A percentile compares a stretch with the other conserved stretches of the same genome.
These are phyloP conservation scores for Solanum megistacrolobum DNA, from an alignment of 257 asterid genomes.

Conservation along the genomic window DNA sequence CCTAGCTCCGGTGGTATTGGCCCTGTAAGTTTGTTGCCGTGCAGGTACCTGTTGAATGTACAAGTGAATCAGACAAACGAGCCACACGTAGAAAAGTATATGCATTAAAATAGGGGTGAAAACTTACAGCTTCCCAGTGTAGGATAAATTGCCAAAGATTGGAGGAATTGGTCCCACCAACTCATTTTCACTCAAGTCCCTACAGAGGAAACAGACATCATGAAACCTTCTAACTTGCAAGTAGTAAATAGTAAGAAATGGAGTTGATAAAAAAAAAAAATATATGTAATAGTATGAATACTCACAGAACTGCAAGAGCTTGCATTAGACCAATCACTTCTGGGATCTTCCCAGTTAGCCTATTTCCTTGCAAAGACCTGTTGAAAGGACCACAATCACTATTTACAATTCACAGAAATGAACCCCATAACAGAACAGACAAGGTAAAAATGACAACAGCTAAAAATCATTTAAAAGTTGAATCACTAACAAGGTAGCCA, in stretches of 20 bases:
- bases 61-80: neutral
- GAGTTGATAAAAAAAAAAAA: neutral
- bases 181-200: conserved; percentile 94
- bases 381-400: neutral
- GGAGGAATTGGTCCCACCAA: conserved; percentile 82
- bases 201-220: conserved; percentile 11
- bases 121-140: conserved; percentile 94
- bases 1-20: conserved; percentile 83
- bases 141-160: conserved; percentile 83
- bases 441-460: neutral
- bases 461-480: neutral
- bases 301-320: conserved; percentile 98
- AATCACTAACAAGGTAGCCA: conserved; percentile 82
- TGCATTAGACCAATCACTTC: conserved; percentile 98
- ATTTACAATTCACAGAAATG: neutral
- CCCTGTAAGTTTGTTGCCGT: conserved; percentile 94
- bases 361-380: conserved; percentile 93
- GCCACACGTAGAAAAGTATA: neutral
- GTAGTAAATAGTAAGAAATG: neutral
- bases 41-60: conserved; percentile 57
- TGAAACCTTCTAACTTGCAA: neutral
- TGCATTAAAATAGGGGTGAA: neutral
- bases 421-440: neutral
- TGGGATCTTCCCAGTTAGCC: conserved; percentile 82
- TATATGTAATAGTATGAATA: neutral